phyloP scores from a whole-genome alignment of 257 asterid species.

The Sherardia arvensis region DNA sequence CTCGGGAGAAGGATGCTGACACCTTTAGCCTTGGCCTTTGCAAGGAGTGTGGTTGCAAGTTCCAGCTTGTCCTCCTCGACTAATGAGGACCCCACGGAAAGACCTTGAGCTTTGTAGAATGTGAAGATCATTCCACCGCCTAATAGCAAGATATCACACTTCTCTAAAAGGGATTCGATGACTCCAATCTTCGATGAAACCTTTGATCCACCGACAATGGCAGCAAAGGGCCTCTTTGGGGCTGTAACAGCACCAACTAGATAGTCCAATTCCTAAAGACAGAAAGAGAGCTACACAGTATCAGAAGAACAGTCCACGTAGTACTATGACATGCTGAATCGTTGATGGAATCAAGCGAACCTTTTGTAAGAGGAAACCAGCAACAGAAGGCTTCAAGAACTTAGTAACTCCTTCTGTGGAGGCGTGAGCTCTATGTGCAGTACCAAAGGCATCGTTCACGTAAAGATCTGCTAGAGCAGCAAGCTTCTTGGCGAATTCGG shows the following conservation, averaged over 20 bases:
- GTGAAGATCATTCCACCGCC: slow-evolving; percentile 96
- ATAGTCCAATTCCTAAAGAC: slow-evolving; percentile 65
- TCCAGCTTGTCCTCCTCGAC: slow-evolving; percentile 94
- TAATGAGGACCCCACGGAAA: slow-evolving; percentile 74
- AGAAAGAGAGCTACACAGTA: slow-evolving; percentile 7
- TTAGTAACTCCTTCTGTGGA: slow-evolving; percentile 88
- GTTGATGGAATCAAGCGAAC: slow-evolving; percentile 22
- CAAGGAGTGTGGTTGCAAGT: slow-evolving; percentile 62
- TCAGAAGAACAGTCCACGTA: background rate
- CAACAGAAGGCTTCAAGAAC: slow-evolving; percentile 81
- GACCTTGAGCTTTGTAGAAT: slow-evolving; percentile 86
- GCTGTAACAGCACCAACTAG: slow-evolving; percentile 74
- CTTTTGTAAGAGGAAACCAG: slow-evolving; percentile 84
- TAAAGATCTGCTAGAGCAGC: slow-evolving; percentile 75
- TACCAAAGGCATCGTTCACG: slow-evolving; percentile 88
- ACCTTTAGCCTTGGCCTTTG: slow-evolving; percentile 78
- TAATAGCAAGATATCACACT: slow-evolving; percentile 55
- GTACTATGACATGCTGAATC: background rate
- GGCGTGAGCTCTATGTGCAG: slow-evolving; percentile 94
- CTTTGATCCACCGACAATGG: slow-evolving; percentile 92
- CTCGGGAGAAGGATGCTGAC: slow-evolving; percentile 67
- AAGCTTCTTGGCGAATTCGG: slow-evolving; percentile 81
- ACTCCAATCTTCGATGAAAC: slow-evolving; percentile 88
- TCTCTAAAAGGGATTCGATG: slow-evolving; percentile 77
- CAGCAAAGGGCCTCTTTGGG: slow-evolving; percentile 82